Evolutionary conservation across 345 rosid species (phyloP).

Genomic region (Moringa oleifera): DNA sequence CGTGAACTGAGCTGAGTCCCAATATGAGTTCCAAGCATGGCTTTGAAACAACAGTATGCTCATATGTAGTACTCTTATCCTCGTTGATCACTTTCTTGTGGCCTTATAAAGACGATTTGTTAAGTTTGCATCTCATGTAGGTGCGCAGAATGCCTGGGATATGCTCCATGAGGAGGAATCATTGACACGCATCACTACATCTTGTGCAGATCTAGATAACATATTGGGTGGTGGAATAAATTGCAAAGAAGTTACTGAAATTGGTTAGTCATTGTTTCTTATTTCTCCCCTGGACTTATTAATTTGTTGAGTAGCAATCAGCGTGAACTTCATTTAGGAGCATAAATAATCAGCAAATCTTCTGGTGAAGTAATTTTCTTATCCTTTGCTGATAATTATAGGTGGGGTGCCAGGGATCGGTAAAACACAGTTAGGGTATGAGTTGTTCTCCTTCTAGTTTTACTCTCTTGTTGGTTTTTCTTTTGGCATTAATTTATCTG

Average conservation of each 20-base stretch:
- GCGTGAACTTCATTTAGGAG: background rate
- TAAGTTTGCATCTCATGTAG: slow-evolving; percentile 24
- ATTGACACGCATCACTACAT: slow-evolving; percentile 63
- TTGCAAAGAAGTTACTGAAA: slow-evolving; percentile 92
- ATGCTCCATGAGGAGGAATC: slow-evolving; percentile 72
- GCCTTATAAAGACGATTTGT: background rate
- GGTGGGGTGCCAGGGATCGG: slow-evolving; percentile 95
- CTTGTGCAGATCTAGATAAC: slow-evolving; percentile 72
- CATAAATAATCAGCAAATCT: background rate
- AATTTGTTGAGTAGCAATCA: background rate
- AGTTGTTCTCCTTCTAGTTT: slow-evolving; percentile 11
- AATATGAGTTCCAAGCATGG: background rate
- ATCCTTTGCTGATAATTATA: slow-evolving; percentile 12
- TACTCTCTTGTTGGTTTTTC: slow-evolving; percentile 6
- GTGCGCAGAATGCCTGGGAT: slow-evolving; percentile 90
- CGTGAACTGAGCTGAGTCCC: background rate
- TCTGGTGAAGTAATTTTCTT: background rate
- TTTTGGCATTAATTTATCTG: slow-evolving; percentile 12
- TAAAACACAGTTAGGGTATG: slow-evolving; percentile 93
- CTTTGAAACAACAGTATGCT: background rate
- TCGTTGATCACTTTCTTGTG: background rate
- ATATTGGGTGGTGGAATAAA: slow-evolving; percentile 87
- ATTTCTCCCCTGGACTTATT: background rate
- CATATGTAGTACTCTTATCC: background rate
- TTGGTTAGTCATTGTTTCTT: slow-evolving; percentile 39